These are phyloP conservation scores for Neoascochyta sp. DNA, from an alignment of 2,329 filamentous ascomycete species.

Conservation along the genomic window DNA sequence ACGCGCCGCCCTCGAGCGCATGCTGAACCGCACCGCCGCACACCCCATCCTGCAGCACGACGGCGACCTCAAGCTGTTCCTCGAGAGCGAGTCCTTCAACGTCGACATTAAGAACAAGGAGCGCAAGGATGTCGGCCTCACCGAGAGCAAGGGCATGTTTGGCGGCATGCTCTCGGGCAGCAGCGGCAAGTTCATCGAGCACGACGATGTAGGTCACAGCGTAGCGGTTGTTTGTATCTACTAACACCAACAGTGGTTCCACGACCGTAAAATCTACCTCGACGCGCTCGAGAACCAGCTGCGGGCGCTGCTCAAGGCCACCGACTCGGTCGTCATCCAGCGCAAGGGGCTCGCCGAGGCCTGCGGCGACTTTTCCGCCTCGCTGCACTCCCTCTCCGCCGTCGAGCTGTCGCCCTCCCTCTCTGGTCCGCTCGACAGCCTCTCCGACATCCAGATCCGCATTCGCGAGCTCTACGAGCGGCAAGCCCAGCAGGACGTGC, in stretches of 20 bases:
- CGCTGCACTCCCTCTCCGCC: slow-evolving; percentile 84
- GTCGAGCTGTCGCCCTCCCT: slow-evolving; percentile 89
- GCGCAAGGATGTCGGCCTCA: slow-evolving; percentile 76
- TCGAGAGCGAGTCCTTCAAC: slow-evolving; percentile 95
- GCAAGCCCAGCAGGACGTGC: slow-evolving; percentile 92
- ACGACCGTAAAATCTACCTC: slow-evolving; percentile 90
- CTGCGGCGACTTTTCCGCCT: slow-evolving; percentile 87
- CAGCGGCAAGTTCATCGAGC: slow-evolving; percentile 84
- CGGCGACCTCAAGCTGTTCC: slow-evolving; percentile 87
- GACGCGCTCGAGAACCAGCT: slow-evolving; percentile 91
- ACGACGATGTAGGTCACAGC: slow-evolving; percentile 81
- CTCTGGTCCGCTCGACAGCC: slow-evolving; percentile 81
- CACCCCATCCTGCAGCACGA: slow-evolving; percentile 92
- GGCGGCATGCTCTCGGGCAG: slow-evolving; percentile 76
- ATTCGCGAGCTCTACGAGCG: slow-evolving; percentile 94
- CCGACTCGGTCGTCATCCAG: slow-evolving; percentile 88
- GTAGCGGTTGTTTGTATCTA: neutral
- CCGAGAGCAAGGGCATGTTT: slow-evolving; percentile 90
- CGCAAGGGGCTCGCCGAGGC: slow-evolving; percentile 91
- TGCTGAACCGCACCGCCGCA: slow-evolving; percentile 92
- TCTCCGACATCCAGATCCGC: slow-evolving; percentile 89
- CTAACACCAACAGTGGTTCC: slow-evolving; percentile 71
- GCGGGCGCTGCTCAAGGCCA: slow-evolving; percentile 84
- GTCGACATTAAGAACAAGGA: slow-evolving; percentile 98
- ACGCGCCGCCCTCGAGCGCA: slow-evolving; percentile 87